Percentiles rank a stretch among this genome's conserved stretches.
Conservation (phyloP, 805 yeast genomes). For the Candida nonsorbophila region DNA sequence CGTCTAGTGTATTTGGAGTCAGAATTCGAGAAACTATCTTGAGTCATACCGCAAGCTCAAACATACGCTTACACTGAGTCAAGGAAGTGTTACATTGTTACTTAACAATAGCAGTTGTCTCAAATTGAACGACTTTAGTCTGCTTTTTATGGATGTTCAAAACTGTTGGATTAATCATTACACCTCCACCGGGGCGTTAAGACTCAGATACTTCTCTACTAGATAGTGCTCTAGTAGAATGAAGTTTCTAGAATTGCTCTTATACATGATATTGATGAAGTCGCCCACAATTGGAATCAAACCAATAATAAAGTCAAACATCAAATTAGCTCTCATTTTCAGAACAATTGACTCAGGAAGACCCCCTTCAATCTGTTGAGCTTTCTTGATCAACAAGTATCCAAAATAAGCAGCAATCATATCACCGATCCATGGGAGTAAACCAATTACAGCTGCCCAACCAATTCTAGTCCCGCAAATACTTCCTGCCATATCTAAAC, state of each 20-base stretch:
- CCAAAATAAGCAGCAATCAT: slow-evolving; percentile 24
- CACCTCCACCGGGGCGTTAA: too few species aligned
- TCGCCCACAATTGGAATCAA: slow-evolving; percentile 75
- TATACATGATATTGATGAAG: slow-evolving; percentile 62
- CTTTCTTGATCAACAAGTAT: slow-evolving; percentile 22
- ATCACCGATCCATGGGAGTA: slow-evolving; percentile 40
- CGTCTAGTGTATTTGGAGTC: slow-evolving; percentile 31
- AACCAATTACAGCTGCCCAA: slow-evolving; percentile 39
- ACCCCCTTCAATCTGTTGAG: slow-evolving; percentile 33
- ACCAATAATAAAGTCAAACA: slow-evolving; percentile 36
- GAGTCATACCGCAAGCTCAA: too few species aligned
- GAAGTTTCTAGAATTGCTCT: slow-evolving; percentile 72
- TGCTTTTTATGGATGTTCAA: too few species aligned
- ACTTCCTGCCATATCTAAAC: slow-evolving; percentile 34
- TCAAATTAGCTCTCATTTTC: slow-evolving; percentile 33
- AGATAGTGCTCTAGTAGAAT: slow-evolving; percentile 39
- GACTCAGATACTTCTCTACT: slow-evolving; percentile 21
- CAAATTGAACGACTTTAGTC: too few species aligned
- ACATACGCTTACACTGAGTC: too few species aligned
- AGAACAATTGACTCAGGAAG: slow-evolving; percentile 23
- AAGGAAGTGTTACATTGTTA: too few species aligned
- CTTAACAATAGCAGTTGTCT: too few species aligned
- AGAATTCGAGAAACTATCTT: too few species aligned
- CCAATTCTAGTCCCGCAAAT: slow-evolving; percentile 36
- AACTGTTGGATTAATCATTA: too few species aligned